Base-by-base conservation (phyloP, 2,329 filamentous ascomycete genomes). In the Ophiosphaerella narmari region DNA sequence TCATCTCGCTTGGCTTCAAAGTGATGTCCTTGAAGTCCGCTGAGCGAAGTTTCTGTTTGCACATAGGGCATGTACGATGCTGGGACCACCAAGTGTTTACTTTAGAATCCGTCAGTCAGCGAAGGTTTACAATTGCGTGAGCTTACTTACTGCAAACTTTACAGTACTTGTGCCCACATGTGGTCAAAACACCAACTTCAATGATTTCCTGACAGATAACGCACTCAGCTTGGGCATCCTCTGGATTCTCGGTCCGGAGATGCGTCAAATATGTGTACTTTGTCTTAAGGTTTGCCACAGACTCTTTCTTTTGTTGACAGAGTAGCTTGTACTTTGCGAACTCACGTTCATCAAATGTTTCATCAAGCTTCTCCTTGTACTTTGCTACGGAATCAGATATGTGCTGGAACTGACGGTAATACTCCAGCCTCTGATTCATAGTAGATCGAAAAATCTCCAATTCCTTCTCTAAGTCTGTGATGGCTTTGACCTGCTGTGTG, bases 161-260 rank as follows among this genome's bases (percentile, higher is more conserved):
- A 77, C 93, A 97, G 68, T 91, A 97, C 57, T 70, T 68, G 44
- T 99, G 94, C 0, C 93, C 93, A 68, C 94, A 97, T 1, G 91
- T 82, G 0, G 93, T 97, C 54, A 93, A 78, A 44, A 89, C 84
- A 45, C 93, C 93, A n/a, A 85, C 78, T 50, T 88, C 86, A 62
- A 97, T 96, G 0, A 79, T 68, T 9, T 82, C 81, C 65, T 89
- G 87, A 68, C 94, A 99, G 60, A 99, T 97, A 47, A 95, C 84
- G 68, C 94, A 99, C 43, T 88, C 85, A 26, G 85, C 82, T 6
- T 64, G 63, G 7, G 64, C 63, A 4, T 85, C 72, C 40, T 85
- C 81, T 1, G 82, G 81, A 42, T 82, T 84, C 38, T 89, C 87
- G 72, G 61, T 80, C 78, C 81, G 77, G 24, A 87, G 70, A 64